Conservation (phyloP, 2,329 filamentous ascomycete genomes). For the Apiospora phragmitis region DNA sequence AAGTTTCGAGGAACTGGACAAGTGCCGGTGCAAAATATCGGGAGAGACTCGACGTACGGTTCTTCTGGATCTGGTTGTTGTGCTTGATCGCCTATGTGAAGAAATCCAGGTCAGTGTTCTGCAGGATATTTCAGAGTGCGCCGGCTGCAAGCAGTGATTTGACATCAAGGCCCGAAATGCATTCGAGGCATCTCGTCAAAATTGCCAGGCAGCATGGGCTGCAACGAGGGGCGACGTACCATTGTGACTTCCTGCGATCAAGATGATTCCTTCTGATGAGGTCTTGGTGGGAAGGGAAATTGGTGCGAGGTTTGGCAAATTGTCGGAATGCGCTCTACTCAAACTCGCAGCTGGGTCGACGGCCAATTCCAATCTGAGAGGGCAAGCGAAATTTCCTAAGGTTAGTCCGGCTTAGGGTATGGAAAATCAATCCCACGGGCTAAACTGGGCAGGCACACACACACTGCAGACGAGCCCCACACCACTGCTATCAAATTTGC, state of each 20-base stretch:
- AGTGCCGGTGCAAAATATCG: slow-evolving; percentile 10
- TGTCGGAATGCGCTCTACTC: slow-evolving; percentile 5
- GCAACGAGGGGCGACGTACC: slow-evolving; percentile 22
- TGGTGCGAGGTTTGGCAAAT: slow-evolving; percentile 7
- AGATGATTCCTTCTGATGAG: slow-evolving; percentile 19
- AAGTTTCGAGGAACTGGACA: background rate
- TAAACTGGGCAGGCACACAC: background rate
- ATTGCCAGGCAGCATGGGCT: background rate
- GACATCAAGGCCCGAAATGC: background rate
- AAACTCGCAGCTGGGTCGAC: slow-evolving; percentile 8
- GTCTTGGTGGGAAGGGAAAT: slow-evolving; percentile 7
- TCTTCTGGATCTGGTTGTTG: slow-evolving; percentile 98
- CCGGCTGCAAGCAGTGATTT: slow-evolving; percentile 9
- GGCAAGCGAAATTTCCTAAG: slow-evolving; percentile 8
- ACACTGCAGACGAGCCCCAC: background rate
- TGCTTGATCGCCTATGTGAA: slow-evolving; percentile 87
- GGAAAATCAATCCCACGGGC: slow-evolving; percentile 9
- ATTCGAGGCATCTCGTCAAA: slow-evolving; percentile 12
- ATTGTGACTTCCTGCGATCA: slow-evolving; percentile 55
- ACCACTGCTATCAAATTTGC: slow-evolving; percentile 30
- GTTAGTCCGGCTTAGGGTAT: slow-evolving; percentile 9
- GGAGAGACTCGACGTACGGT: slow-evolving; percentile 64
- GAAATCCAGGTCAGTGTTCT: slow-evolving; percentile 17
- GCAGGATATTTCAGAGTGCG: background rate
- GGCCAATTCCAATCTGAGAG: slow-evolving; percentile 7